Evolutionary conservation across 1,284 basidiomycete genomes (phyloP).

Genomic region (Pulchroboletus neoregius): DNA sequence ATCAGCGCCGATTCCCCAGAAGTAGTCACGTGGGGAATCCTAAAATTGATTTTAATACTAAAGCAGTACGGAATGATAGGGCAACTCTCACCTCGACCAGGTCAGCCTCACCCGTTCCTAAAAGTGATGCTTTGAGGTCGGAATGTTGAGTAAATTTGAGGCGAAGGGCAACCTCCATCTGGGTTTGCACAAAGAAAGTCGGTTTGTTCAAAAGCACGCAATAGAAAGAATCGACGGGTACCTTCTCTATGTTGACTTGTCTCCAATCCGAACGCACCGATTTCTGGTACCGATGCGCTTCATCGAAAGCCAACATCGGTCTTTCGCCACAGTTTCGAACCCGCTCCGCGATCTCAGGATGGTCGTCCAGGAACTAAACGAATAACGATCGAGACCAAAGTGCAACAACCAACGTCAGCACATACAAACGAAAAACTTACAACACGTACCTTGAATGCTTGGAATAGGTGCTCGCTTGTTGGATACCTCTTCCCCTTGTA

Average conservation of each 20-base stretch:
- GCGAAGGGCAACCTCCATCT: conserved; percentile 61
- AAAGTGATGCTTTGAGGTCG: conserved; percentile 49
- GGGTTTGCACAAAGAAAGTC: not conserved
- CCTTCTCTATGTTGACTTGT: conserved; percentile 57
- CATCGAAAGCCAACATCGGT: conserved; percentile 60
- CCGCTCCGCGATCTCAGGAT: conserved; percentile 58
- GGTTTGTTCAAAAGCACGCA: not conserved
- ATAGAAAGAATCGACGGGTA: conserved; percentile 18
- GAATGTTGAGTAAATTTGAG: conserved; percentile 63
- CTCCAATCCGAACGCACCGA: conserved; percentile 59
- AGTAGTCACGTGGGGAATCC: conserved; percentile 65
- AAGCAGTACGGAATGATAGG: not conserved
- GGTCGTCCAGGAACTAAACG: conserved; percentile 50
- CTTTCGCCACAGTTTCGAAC: conserved; percentile 56
- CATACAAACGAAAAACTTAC: not conserved
- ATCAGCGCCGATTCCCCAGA: conserved; percentile 66
- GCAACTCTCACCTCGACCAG: conserved; percentile 51
- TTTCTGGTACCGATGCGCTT: conserved; percentile 59
- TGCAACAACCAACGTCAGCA: not conserved
- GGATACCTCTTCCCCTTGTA: conserved; percentile 58
- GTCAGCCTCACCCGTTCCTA: conserved; percentile 56
- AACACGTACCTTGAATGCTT: conserved; percentile 55
- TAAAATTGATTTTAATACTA: conserved; percentile 21
- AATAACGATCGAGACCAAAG: not conserved
- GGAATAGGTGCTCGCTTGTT: conserved; percentile 66